phyloP scores from a whole-genome alignment of 768 basidiomycete species.

The Boletus edulis region DNA sequence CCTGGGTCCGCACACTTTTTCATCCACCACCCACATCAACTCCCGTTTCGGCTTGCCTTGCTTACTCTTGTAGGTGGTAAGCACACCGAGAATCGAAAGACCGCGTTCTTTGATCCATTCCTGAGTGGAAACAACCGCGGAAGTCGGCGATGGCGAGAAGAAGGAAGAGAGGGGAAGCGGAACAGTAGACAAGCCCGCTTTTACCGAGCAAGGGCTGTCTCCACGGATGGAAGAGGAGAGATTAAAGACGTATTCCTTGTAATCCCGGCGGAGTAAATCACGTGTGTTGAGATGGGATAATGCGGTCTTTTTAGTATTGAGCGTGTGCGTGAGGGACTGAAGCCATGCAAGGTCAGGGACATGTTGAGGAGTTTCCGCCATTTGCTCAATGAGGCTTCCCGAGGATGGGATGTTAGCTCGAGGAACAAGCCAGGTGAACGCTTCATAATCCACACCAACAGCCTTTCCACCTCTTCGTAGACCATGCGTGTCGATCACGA shows the following conservation, averaged over 20 bases:
- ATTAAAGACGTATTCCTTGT: slow-evolving; percentile 76
- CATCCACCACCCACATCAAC: slow-evolving; percentile 61
- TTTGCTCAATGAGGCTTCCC: neutral
- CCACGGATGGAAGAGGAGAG: slow-evolving; percentile 32
- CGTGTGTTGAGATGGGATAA: slow-evolving; percentile 64
- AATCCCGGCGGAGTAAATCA: slow-evolving; percentile 91
- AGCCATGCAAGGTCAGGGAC: slow-evolving; percentile 43
- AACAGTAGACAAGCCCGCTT: slow-evolving; percentile 80
- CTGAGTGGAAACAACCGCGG: slow-evolving; percentile 25
- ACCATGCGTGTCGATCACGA: slow-evolving; percentile 85
- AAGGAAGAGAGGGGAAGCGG: slow-evolving; percentile 58
- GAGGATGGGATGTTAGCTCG: slow-evolving; percentile 44
- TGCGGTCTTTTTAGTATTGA: slow-evolving; percentile 54
- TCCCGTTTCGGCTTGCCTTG: slow-evolving; percentile 64
- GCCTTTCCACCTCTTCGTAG: slow-evolving; percentile 80
- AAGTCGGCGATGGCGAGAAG: slow-evolving; percentile 31
- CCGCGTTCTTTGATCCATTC: slow-evolving; percentile 65
- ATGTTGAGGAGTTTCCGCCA: slow-evolving; percentile 13
- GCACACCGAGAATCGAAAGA: slow-evolving; percentile 70
- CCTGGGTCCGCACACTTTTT: slow-evolving; percentile 26
- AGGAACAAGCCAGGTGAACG: slow-evolving; percentile 64
- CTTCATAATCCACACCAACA: slow-evolving; percentile 55
- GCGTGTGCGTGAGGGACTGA: slow-evolving; percentile 48
- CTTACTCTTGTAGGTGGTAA: slow-evolving; percentile 64
- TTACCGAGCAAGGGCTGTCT: slow-evolving; percentile 38